Evolutionary conservation across 371 early-diverging fungal species (phyloP).

Genomic region (Mycotypha africana): DNA sequence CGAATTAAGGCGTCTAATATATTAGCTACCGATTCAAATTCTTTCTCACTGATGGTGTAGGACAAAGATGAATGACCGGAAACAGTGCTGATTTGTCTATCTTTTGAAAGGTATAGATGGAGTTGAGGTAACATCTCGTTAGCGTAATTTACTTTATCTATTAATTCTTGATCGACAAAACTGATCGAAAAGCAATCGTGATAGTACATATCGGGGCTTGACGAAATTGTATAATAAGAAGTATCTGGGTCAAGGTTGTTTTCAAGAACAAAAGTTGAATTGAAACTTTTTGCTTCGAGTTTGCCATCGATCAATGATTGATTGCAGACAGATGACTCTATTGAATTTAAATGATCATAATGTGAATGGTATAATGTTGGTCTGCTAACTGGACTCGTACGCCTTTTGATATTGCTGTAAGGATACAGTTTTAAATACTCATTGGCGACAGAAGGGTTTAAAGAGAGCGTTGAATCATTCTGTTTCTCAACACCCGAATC

Average conservation of each 20-base stretch:
- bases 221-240: slow-evolving; percentile 11
- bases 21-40: not conserved
- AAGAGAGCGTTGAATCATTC: not conserved
- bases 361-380: not conserved
- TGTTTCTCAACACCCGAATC: not conserved
- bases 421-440: too few species aligned
- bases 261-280: not conserved
- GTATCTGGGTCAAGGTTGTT: not conserved
- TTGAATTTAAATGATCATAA: too few species aligned
- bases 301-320: too few species aligned
- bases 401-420: not conserved
- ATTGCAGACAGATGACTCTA: too few species aligned
- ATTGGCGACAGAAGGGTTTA: not conserved
- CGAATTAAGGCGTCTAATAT: slow-evolving; percentile 32
- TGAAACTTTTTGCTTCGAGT: too few species aligned
- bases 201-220: slow-evolving; percentile 31
- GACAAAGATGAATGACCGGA: too few species aligned
- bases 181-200: slow-evolving; percentile 44
- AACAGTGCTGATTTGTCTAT: not conserved
- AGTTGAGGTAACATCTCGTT: slow-evolving; percentile 31
- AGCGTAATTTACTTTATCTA: slow-evolving; percentile 26
- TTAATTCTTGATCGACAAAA: slow-evolving; percentile 18
- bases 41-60: not conserved
- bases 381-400: not conserved
- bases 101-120: slow-evolving; percentile 14